Evolutionary conservation across 1,139 yeast genomes (phyloP), one percentile per base, ranked within the genome.

Genomic region (Geotrichum armillariae): DNA sequence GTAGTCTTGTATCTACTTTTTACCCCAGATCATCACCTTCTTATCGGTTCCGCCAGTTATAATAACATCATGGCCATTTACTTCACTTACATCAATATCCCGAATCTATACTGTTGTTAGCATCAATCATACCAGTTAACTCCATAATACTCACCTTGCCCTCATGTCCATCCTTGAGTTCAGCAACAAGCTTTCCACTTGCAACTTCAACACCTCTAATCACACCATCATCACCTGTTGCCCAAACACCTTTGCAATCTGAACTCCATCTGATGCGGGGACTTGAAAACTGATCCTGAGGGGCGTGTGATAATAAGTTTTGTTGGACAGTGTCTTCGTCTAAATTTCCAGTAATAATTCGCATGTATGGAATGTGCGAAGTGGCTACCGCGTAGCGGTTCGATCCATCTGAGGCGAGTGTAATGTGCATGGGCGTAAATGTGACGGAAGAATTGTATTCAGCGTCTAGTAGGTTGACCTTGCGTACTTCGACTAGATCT

Each of bases 201-300:
- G 54, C 56, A 7, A 53, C 44, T 33, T 59, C 63, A 14, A 60
- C 48, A 11, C 62, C 91, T 45, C 88, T 62, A n/a, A 83, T 65
- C 0, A 70, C 55, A 0, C 94, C 94, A 58, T 82, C 87, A 58
- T 85, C 93, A 6, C 88, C 83, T 42, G 80, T 74, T 0, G 84
- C 72, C 83, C 91, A 80, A 0, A 85, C 55, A 0, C 91, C 93
- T 43, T 46, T 52, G 2, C 54, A 50, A 12, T 41, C 42, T 4
- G 21, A 16, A 23, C 54, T 47, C 52, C 52, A 55, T 18, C 14
- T 23, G 17, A 49, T 27, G 8, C 35, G 36, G 14, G 54, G 52
- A 17, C 31, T 34, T 4, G 52, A 47, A 22, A 38, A 45, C 29
- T 41, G 17, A 23, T 45, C 50, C 22, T 52, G 50, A 17, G 48